These are phyloP conservation scores for Ophiostoma sp. DNA, from an alignment of 2,329 filamentous ascomycete species.

Conservation along the genomic window DNA sequence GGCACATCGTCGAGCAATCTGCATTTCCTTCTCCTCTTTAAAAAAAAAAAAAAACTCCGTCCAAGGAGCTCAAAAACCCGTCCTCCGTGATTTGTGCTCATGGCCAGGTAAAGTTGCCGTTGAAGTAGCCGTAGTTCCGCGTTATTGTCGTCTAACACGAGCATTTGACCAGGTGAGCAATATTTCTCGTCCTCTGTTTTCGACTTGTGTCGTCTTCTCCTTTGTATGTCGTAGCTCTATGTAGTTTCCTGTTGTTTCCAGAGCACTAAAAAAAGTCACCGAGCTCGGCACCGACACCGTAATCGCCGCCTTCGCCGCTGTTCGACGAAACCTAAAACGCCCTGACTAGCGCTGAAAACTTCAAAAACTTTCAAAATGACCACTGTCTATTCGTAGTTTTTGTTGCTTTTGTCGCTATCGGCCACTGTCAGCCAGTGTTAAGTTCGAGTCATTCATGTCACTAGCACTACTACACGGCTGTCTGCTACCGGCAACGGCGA, in stretches of 20 bases:
- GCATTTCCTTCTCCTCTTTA: not conserved
- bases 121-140: not conserved
- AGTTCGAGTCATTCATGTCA: not conserved
- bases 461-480: not conserved
- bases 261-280: not conserved
- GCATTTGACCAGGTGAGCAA: not conserved
- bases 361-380: not conserved
- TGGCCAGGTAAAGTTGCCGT: not conserved
- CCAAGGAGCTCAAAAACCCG: not conserved
- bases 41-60: not conserved
- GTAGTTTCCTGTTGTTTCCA: not conserved
- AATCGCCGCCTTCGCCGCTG: not conserved
- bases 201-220: too few relatives aligned
- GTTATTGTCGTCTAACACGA: not conserved
- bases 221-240: not conserved
- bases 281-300: constrained; percentile 7
- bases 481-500: constrained; percentile 4
- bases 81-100: not conserved
- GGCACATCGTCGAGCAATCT: too few relatives aligned
- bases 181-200: not conserved
- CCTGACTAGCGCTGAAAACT: constrained; percentile 2
- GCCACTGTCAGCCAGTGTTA: not conserved
- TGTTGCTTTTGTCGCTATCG: too few relatives aligned
- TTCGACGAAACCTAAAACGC: too few relatives aligned
- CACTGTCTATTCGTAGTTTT: not conserved